phyloP scores from a whole-genome alignment of 768 basidiomycete genomes.

The Floccularia luteovirens region DNA sequence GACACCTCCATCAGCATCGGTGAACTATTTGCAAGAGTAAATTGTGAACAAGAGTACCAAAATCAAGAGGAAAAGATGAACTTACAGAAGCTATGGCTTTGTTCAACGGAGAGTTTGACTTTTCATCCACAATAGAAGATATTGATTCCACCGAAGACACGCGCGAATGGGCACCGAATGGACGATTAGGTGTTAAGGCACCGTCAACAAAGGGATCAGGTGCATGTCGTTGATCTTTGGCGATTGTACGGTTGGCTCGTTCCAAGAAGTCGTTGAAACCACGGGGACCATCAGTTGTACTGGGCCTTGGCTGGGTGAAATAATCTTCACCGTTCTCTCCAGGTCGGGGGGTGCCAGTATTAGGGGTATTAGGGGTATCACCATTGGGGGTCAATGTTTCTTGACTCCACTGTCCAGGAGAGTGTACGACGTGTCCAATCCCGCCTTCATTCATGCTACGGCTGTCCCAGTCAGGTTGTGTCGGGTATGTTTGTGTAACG shows the following conservation, averaged over 20 bases:
- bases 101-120: slow-evolving; percentile 84
- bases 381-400: slow-evolving; percentile 41
- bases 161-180: slow-evolving; percentile 78
- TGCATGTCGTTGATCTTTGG: slow-evolving; percentile 65
- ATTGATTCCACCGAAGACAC: slow-evolving; percentile 87
- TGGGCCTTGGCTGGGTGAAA: slow-evolving; percentile 28
- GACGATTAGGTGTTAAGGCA: slow-evolving; percentile 48
- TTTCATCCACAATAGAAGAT: slow-evolving; percentile 86
- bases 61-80: slow-evolving; percentile 5
- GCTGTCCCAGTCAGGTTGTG: slow-evolving; percentile 72
- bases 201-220: slow-evolving; percentile 86
- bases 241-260: slow-evolving; percentile 78
- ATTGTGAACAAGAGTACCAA: not conserved
- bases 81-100: slow-evolving; percentile 85
- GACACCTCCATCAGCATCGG: slow-evolving; percentile 89
- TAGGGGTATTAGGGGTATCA: slow-evolving; percentile 6
- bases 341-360: slow-evolving; percentile 7
- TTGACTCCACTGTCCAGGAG: slow-evolving; percentile 63
- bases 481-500: slow-evolving; percentile 51
- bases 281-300: slow-evolving; percentile 24
- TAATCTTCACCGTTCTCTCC: slow-evolving; percentile 51
- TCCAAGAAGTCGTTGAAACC: slow-evolving; percentile 78
- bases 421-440: slow-evolving; percentile 31
- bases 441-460: slow-evolving; percentile 44
- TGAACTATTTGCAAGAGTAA: slow-evolving; percentile 51